Evolutionary conservation across 495 filamentous ascomycete species (phyloP).

Genomic region (Pseudoneurospora amorphoporcata): DNA sequence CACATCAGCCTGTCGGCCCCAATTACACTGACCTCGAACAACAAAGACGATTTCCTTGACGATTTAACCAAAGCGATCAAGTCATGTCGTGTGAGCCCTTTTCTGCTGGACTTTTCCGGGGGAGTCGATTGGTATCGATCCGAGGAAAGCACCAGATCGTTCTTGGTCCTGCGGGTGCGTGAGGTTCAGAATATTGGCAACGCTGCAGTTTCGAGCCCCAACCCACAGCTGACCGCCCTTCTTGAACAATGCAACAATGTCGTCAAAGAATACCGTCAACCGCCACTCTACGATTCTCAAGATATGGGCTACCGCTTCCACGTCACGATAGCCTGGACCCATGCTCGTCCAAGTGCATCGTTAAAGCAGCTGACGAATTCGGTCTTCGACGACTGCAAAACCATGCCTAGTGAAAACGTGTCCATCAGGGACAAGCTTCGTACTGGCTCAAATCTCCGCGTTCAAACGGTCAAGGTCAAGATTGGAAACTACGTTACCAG

Average conservation of each 20-base stretch:
- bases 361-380: conserved; percentile 21
- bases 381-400: conserved; percentile 11
- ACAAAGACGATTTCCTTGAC: conserved; percentile 53
- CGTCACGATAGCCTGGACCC: conserved; percentile 70
- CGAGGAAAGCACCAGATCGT: conserved; percentile 68
- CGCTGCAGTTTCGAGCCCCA: conserved; percentile 3
- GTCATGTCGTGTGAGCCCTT: conserved; percentile 22
- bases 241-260: conserved; percentile 54
- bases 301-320: conserved; percentile 50
- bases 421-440: not conserved
- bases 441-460: conserved; percentile 18
- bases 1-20: conserved; percentile 85
- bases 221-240: conserved; percentile 52
- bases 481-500: conserved; percentile 60
- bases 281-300: conserved; percentile 49
- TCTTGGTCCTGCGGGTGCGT: conserved; percentile 60
- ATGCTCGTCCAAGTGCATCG: conserved; percentile 36
- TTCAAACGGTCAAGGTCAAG: conserved; percentile 58
- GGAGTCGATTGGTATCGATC: conserved; percentile 34
- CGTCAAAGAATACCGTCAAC: conserved; percentile 51
- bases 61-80: conserved; percentile 23
- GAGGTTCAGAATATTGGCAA: conserved; percentile 1
- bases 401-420: conserved; percentile 1
- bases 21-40: conserved; percentile 52
- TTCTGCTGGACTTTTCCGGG: conserved; percentile 16